Evolutionary conservation across 192 early-diverging fungal genomes (phyloP), one percentile per base, ranked within the genome.

Genomic region (Coemansia sp.): DNA sequence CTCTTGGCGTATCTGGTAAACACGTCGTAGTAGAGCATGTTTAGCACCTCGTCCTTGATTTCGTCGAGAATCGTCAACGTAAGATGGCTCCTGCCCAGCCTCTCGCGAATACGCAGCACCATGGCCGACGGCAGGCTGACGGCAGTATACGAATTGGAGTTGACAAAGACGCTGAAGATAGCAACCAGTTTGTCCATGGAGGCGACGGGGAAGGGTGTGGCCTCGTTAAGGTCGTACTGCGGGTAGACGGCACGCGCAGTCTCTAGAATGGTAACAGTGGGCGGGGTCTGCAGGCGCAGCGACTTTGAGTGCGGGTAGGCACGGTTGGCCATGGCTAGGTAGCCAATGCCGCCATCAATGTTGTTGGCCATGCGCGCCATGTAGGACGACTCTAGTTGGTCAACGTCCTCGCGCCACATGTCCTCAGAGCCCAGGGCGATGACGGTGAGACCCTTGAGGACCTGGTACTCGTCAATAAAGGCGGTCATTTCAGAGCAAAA

Each of bases 401-500:
- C 73, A n/a, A 56, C 65, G 48, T 70, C 69, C 58, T 67, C 65
- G 52, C 64, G 62, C 77, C 72, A 79, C 47, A 75, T 75, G 20
- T 70, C 72, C 21, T 75, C 72, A 0, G 77, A 65, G 3, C 65
- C 77, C 4, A 80, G 62, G 20, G 77, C 61, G 38, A 59, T 34
- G 16, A 80, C 55, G 3, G 77, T 75, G 26, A 70, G 42, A 3
- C 59, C 53, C 63, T 80, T 80, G 53, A 80, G 77, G 26, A 62
- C 59, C 59, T 75, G 77, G 35, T 80, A 80, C 59, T 80, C 77
- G 59, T 80, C 77, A 5, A 80, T 68, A 48, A 80, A 80, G 0
- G 73, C 77, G 0, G 72, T 75, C 72, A 80, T 66, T 20, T 80
- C 77, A 3, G 77, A 80, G 72, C 77, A 75, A 69, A 80, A 80